Evolutionary conservation across 2,329 filamentous ascomycete species (phyloP).

Genomic region (Ascosphaera acerosa): DNA sequence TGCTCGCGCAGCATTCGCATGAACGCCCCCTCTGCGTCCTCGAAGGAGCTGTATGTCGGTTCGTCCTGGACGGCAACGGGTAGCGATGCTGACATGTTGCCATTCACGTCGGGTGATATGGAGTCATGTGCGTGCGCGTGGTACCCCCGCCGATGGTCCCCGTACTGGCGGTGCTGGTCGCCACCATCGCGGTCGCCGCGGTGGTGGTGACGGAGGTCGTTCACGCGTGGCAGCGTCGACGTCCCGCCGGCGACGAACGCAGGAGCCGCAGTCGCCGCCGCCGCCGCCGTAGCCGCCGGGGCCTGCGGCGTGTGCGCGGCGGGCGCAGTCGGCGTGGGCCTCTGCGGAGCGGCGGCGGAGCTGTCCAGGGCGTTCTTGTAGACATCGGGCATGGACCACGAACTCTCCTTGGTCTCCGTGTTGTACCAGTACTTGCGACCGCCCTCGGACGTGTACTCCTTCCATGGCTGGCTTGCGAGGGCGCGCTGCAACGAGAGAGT

Average conservation of each 20-base stretch:
- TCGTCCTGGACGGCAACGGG: conserved; percentile 26
- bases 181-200: conserved; percentile 24
- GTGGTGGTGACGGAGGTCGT: conserved; percentile 10
- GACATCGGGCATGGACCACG: conserved; percentile 76
- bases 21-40: conserved; percentile 85
- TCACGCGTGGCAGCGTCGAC: conserved; percentile 18
- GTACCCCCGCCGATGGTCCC: conserved; percentile 4
- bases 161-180: no score
- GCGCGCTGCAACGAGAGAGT: conserved; percentile 34
- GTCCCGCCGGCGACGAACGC: conserved; percentile 35
- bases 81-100: conserved; percentile 14
- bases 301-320: conserved; percentile 30
- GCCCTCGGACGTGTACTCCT: conserved; percentile 66
- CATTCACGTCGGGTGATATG: conserved; percentile 15
- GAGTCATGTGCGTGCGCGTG: background rate
- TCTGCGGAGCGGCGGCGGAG: conserved; percentile 18
- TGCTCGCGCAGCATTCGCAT: conserved; percentile 66
- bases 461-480: conserved; percentile 65
- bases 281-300: no score
- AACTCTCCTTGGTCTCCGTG: conserved; percentile 69
- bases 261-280: conserved; percentile 23
- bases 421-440: conserved; percentile 93
- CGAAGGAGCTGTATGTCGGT: conserved; percentile 50
- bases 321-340: conserved; percentile 26
- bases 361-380: conserved; percentile 52